phyloP scores from a whole-genome alignment of 1,284 basidiomycete genomes.

The Earliella scabrosa region DNA sequence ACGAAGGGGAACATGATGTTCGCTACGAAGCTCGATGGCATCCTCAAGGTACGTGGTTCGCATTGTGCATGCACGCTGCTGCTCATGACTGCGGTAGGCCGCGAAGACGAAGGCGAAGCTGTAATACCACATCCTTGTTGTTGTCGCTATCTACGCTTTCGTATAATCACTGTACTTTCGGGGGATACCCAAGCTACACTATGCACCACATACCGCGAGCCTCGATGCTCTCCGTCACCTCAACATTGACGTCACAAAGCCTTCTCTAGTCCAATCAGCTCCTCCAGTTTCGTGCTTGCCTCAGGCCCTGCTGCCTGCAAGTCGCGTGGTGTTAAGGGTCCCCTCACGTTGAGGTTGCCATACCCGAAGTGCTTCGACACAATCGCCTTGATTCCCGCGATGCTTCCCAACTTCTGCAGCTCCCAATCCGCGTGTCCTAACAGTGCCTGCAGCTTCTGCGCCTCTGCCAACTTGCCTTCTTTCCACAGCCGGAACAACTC shows the following conservation, averaged over 20 bases:
- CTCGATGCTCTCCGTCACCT: not conserved
- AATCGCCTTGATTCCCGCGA: conserved; percentile 73
- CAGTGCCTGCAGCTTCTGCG: conserved; percentile 69
- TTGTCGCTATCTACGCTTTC: conserved; percentile 10
- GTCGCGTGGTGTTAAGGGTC: conserved; percentile 56
- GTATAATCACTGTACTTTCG: conserved; percentile 19
- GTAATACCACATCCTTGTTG: conserved; percentile 21
- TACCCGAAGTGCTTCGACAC: conserved; percentile 73
- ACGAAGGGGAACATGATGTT: conserved; percentile 88
- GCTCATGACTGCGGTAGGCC: conserved; percentile 26
- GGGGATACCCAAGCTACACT: conserved; percentile 11
- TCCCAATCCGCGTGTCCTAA: conserved; percentile 79
- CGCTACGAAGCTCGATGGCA: conserved; percentile 83
- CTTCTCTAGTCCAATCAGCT: conserved; percentile 70
- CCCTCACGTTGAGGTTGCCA: conserved; percentile 59
- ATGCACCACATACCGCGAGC: not conserved
- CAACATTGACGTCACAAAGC: conserved; percentile 38
- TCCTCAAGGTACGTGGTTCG: conserved; percentile 68
- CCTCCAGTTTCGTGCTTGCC: conserved; percentile 45
- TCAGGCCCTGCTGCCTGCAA: conserved; percentile 41
- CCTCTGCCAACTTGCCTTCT: conserved; percentile 65
- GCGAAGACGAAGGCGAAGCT: conserved; percentile 46
- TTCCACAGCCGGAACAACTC: conserved; percentile 63
- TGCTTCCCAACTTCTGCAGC: conserved; percentile 70
- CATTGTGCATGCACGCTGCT: not conserved